A percentile compares a stretch with the other conserved stretches of the same genome.
Evolutionary conservation across 75 land plant genomes (phyloP).

Genomic region (Sequoia sempervirens): DNA sequence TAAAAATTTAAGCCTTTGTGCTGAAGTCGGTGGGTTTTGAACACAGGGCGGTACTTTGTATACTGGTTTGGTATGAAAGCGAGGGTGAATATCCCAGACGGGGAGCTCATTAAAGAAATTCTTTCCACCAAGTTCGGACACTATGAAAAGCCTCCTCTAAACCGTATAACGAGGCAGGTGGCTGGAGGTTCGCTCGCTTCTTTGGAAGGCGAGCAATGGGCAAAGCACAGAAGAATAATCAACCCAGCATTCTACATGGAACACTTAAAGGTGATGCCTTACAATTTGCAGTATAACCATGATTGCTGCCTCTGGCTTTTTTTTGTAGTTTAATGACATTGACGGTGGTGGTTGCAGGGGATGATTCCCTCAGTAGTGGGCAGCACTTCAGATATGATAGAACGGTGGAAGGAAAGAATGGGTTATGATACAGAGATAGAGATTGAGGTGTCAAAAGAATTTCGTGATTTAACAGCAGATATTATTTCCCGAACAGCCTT

Average conservation of each 20-base stretch:
- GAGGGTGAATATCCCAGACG: constrained; percentile 20
- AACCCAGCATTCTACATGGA: constrained; percentile 39
- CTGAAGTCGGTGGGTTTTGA: too few species aligned
- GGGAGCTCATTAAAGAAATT: constrained; percentile 36
- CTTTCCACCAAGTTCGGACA: constrained; percentile 29
- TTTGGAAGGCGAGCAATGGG: constrained; percentile 41
- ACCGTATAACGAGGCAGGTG: background rate
- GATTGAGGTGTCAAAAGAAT: background rate
- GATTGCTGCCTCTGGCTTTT: background rate
- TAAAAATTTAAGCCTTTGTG: background rate
- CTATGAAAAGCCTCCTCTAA: constrained; percentile 8
- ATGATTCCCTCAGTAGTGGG: constrained; percentile 9
- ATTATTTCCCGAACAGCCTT: background rate
- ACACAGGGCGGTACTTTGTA: constrained; percentile 16
- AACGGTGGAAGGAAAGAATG: constrained; percentile 1
- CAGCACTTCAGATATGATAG: constrained; percentile 7
- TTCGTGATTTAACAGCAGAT: background rate
- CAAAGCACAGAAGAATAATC: constrained; percentile 29
- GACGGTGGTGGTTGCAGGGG: constrained; percentile 2
- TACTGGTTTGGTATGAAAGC: constrained; percentile 15
- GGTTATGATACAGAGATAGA: background rate
- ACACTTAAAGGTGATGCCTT: constrained; percentile 30
- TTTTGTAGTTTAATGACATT: too few species aligned
- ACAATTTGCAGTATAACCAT: background rate
- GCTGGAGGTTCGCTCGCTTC: constrained; percentile 7